Base-by-base conservation (phyloP, 2,329 filamentous ascomycete genomes). In the Colletotrichum salicis region DNA sequence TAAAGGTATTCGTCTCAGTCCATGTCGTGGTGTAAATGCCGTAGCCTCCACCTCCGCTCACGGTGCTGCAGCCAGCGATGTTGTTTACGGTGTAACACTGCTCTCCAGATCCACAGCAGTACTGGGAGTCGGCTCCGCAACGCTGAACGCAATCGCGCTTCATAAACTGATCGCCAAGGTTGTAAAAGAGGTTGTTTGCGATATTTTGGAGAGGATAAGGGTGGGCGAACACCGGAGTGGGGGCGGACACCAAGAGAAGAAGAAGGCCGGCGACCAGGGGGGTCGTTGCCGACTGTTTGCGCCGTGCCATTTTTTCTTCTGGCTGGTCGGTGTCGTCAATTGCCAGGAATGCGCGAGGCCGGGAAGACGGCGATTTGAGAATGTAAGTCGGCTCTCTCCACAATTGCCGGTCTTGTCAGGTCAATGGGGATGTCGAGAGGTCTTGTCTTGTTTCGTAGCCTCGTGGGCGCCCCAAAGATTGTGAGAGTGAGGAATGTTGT, bases 1-100 rank as follows among this genome's bases (percentile, higher is more conserved):
- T 92, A 78, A 84, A 89, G 2, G 89, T 90, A 74, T 83, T 82
- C 55, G 89, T 90, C 81, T 87, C 83, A 31, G 89, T 91, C 87
- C 88, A 91, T 5, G 89, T 91, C 10, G 86, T 88, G 41, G 87
- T 89, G 79, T 83, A 86, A 66, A 80, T 80, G 73, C 75, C 80
- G 59, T 76, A 76, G 65, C 77, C 77, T 70, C 75, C 76, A 72
- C 79, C 79, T 35, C 78, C 80, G 29, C 79, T 81, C 58, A 74
- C 76, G 48, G 78, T 79, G 48, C 83, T 77, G 76, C 89, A 91
- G 64, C 83, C 85, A 35, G 88, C 88, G 52, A 87, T 81, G 75
- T 84, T 83, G 74, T 81, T 79, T 5, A 82, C 78, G 6, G 89
- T 91, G 69, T 84, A 86, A 82, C 89, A 91, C 37, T 80, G 76